Percentiles rank a stretch among this genome's conserved stretches.
These are phyloP conservation scores for Planoprotostelium fungivorum DNA, from an alignment of 78 protist genomes.

Conservation along the genomic window DNA sequence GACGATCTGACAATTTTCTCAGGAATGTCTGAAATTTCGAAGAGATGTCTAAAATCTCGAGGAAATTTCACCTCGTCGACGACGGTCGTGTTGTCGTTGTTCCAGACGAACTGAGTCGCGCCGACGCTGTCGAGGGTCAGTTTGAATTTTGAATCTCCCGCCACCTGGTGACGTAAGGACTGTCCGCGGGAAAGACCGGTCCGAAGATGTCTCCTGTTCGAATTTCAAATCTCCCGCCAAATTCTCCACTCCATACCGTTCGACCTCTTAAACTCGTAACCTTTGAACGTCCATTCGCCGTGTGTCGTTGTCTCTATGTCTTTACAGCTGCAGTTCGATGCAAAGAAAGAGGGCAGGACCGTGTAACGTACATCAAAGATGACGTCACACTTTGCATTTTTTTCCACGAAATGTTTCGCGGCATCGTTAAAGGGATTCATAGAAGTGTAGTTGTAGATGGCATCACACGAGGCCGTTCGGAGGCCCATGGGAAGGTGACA, in stretches of 20 bases:
- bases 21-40: too few species aligned
- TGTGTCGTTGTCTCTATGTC: neutral
- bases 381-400: neutral
- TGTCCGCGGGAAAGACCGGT: constrained; percentile 49
- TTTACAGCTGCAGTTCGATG: neutral
- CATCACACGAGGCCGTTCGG: neutral
- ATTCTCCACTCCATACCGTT: neutral
- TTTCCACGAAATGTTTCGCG: neutral
- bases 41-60: too few species aligned
- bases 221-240: neutral
- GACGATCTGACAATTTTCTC: constrained; percentile 7
- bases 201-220: constrained; percentile 39
- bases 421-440: neutral
- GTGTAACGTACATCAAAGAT: neutral
- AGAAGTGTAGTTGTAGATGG: neutral
- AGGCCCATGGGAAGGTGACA: constrained; percentile 53
- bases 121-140: too few species aligned
- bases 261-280: neutral
- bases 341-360: neutral
- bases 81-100: neutral
- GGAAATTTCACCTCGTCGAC: neutral
- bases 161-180: constrained; percentile 40
- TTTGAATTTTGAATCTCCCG: too few species aligned
- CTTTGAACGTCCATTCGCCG: neutral
- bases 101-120: constrained; percentile 24